A percentile compares a stretch with the other conserved stretches of the same genome.
Evolutionary conservation across 1,139 yeast species (phyloP).

Genomic region (Hansenula anomala): DNA sequence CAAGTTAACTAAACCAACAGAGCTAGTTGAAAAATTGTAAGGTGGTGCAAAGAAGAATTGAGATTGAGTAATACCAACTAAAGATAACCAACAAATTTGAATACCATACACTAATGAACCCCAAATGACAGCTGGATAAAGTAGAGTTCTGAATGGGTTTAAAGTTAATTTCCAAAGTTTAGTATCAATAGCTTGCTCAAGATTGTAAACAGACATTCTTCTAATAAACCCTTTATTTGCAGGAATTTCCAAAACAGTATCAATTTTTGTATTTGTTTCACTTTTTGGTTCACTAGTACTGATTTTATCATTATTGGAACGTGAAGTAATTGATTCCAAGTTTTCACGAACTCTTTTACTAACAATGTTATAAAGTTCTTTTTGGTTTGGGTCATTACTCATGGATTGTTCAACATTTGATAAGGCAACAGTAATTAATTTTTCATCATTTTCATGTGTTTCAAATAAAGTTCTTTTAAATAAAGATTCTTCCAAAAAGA

Average conservation of each 20-base stretch:
- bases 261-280: conserved; percentile 16
- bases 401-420: conserved; percentile 5
- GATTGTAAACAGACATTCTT: conserved; percentile 26
- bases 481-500: conserved; percentile 45
- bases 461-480: conserved; percentile 28
- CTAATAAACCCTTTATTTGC: conserved; percentile 30
- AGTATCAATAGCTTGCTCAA: no score
- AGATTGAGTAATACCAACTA: conserved; percentile 42
- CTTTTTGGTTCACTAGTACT: conserved; percentile 5
- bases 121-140: conserved; percentile 57
- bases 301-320: conserved; percentile 1
- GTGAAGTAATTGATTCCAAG: background rate
- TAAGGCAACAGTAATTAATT: conserved; percentile 11
- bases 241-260: conserved; percentile 29
- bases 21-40: conserved; percentile 35
- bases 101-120: conserved; percentile 61
- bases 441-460: conserved; percentile 8
- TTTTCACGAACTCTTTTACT: background rate
- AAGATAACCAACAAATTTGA: conserved; percentile 52
- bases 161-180: conserved; percentile 28
- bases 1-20: conserved; percentile 37
- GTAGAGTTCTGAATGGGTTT: conserved; percentile 37
- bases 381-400: no score
- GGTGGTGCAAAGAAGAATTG: conserved; percentile 37
- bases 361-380: background rate